phyloP scores from a whole-genome alignment of 352 stramenopile genomes.

The Globisporangium cederbergense region DNA sequence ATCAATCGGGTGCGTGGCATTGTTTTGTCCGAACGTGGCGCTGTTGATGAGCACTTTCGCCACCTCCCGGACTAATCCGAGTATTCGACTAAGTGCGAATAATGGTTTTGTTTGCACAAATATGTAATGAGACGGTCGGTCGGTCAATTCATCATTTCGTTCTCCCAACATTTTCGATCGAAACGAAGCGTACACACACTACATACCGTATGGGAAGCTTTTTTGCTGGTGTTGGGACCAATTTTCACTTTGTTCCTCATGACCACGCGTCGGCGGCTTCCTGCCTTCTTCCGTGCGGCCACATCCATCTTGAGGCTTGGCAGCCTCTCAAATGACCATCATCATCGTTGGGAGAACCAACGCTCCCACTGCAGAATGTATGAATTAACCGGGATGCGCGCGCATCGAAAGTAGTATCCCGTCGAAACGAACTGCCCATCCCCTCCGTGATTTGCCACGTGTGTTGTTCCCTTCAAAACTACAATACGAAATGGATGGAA shows the following conservation, averaged over 20 bases:
- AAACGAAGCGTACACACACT: too few relatives aligned
- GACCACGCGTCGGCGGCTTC: not conserved
- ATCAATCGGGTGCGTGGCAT: not conserved
- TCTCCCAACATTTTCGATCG: not conserved
- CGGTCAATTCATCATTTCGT: not conserved
- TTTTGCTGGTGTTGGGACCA: not conserved
- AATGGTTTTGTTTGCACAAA: too few relatives aligned
- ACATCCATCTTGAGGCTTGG: not conserved
- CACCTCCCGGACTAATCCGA: not conserved
- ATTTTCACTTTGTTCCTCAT: not conserved
- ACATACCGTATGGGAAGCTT: too few relatives aligned
- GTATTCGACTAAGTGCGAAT: not conserved
- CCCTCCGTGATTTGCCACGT: not conserved
- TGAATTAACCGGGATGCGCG: conserved; percentile 12
- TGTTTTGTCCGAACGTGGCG: not conserved
- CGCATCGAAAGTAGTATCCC: not conserved
- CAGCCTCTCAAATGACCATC: conserved; percentile 2
- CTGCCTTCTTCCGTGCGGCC: not conserved
- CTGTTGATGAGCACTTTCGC: not conserved
- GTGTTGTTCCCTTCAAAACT: not conserved
- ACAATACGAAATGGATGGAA: not conserved
- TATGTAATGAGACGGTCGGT: not conserved
- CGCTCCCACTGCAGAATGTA: conserved; percentile 11
- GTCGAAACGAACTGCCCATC: not conserved
- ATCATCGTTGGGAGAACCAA: not conserved